A percentile compares a stretch with the other conserved stretches of the same genome.
phyloP scores from a whole-genome alignment of 2,329 filamentous ascomycete species.

The Verticillium tricorpus region DNA sequence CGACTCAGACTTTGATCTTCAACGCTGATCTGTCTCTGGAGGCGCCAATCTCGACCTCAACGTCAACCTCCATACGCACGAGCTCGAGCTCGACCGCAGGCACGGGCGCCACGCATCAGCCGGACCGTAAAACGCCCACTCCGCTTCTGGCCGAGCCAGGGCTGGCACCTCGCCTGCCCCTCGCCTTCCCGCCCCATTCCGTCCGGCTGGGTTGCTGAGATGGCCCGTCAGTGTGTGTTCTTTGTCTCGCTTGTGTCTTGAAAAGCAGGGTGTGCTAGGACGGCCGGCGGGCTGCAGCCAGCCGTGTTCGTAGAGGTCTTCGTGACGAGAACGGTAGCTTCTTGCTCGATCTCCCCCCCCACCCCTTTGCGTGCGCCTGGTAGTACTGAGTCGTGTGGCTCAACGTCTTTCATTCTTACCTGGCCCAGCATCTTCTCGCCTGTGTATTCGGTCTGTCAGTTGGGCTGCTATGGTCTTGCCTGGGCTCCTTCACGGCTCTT shows the following conservation, averaged over 20 bases:
- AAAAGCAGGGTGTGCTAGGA: background rate
- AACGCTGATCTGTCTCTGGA: no score
- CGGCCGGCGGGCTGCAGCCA: background rate
- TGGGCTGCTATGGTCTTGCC: no score
- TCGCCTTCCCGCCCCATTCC: background rate
- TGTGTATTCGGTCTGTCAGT: background rate
- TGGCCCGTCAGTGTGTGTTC: background rate
- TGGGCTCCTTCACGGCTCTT: no score
- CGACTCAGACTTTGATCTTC: no score
- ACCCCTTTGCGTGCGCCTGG: background rate
- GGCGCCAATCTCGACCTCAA: no score
- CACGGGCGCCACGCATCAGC: no score
- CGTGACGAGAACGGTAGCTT: background rate
- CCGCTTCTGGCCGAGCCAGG: background rate
- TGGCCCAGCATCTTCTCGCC: background rate
- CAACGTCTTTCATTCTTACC: background rate
- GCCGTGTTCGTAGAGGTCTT: background rate
- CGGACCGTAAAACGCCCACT: no score
- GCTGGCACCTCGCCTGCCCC: background rate
- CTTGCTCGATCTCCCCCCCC: background rate
- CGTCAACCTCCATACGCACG: no score
- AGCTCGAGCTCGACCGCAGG: no score
- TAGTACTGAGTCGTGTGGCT: background rate
- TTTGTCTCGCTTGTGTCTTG: background rate
- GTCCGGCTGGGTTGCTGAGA: background rate